A percentile compares a stretch with the other conserved stretches of the same genome.
These are phyloP conservation scores for Carex arenaria DNA, from an alignment of 202 grass and related monocot species.

Conservation along the genomic window DNA sequence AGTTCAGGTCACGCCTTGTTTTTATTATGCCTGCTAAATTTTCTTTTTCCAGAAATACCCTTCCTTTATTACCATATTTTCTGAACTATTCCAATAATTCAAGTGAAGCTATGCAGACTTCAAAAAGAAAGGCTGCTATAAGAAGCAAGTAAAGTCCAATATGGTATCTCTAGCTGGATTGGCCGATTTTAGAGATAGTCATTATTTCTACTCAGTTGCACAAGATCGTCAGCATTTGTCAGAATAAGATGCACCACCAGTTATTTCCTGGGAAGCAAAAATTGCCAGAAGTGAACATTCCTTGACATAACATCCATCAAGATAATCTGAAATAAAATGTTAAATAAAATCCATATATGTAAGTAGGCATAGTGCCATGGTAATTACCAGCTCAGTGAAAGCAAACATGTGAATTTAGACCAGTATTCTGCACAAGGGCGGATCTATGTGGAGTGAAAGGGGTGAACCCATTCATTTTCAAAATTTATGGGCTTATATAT, in stretches of 20 bases:
- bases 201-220: not conserved
- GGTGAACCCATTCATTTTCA: too few relatives aligned
- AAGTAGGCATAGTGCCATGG: too few relatives aligned
- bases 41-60: not conserved
- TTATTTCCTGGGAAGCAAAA: not conserved
- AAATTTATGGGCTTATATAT: too few relatives aligned
- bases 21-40: not conserved
- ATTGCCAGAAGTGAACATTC: not conserved
- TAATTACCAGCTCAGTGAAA: too few relatives aligned
- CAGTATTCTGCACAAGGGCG: too few relatives aligned
- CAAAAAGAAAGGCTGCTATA: not conserved
- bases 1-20: not conserved
- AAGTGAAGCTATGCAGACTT: not conserved
- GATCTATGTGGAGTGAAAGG: too few relatives aligned
- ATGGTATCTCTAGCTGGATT: not conserved
- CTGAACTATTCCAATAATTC: not conserved
- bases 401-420: too few relatives aligned
- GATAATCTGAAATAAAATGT: not conserved
- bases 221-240: not conserved
- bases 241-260: not conserved
- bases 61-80: not conserved
- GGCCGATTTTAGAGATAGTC: not conserved
- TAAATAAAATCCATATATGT: too few relatives aligned
- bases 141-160: not conserved
- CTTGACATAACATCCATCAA: not conserved